Conservation (phyloP, 2,329 filamentous ascomycete species). For the Claviceps pazoutovae region DNA sequence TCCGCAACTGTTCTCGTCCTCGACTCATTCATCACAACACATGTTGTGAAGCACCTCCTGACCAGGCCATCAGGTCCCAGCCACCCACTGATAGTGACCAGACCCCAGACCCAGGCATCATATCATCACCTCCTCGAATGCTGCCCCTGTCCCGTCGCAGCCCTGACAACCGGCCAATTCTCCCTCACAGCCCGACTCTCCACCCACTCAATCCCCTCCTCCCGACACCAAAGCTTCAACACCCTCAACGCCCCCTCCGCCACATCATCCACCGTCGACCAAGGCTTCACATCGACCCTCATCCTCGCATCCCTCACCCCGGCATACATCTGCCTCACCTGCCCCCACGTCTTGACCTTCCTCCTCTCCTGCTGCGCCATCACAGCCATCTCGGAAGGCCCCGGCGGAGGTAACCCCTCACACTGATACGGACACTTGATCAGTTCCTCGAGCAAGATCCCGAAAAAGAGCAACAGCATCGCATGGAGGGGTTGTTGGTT, state of each 20-base stretch:
- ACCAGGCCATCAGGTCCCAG: no score
- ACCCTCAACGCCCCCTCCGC: constrained; percentile 24
- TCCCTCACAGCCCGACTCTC: constrained; percentile 21
- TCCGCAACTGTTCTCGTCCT: no score
- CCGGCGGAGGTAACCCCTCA: constrained; percentile 6
- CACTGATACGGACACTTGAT: constrained; percentile 19
- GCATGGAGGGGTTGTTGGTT: constrained; percentile 26
- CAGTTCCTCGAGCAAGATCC: constrained; percentile 31
- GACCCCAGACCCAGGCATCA: no score
- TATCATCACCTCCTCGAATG: no score
- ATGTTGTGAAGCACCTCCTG: no score
- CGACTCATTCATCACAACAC: no score
- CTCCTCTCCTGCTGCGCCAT: constrained; percentile 15
- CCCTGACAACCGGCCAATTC: constrained; percentile 6
- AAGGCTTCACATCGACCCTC: constrained; percentile 22
- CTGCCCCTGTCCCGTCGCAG: no score
- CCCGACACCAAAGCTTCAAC: constrained; percentile 29
- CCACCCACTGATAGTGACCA: no score
- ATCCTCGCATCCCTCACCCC: constrained; percentile 16
- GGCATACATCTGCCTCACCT: constrained; percentile 18
- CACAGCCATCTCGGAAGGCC: constrained; percentile 7
- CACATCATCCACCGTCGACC: constrained; percentile 31
- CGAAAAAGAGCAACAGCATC: constrained; percentile 30
- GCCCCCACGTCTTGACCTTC: constrained; percentile 15
- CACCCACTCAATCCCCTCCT: constrained; percentile 32